Conservation (phyloP, 2,329 filamentous ascomycete genomes). For the Pyrenochaeta sp. region DNA sequence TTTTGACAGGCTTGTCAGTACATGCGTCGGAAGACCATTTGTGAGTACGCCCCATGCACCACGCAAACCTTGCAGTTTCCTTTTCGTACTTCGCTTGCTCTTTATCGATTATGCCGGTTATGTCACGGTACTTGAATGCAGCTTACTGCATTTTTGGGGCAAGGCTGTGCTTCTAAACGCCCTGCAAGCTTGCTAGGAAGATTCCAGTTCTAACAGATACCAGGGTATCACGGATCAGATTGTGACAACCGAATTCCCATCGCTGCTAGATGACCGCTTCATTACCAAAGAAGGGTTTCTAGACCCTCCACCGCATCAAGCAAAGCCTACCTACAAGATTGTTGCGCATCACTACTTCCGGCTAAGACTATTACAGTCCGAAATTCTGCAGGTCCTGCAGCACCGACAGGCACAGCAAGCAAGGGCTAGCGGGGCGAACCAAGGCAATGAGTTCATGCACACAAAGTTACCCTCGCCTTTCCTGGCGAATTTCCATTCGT, state of each 20-base stretch:
- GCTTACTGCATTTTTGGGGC: not conserved
- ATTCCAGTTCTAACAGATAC: slow-evolving; percentile 20
- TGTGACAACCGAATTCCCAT: slow-evolving; percentile 94
- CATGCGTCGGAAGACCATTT: slow-evolving; percentile 90
- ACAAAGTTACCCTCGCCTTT: slow-evolving; percentile 84
- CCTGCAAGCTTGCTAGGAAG: not conserved
- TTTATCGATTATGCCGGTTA: not conserved
- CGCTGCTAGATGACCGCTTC: slow-evolving; percentile 83
- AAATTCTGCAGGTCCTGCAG: slow-evolving; percentile 92
- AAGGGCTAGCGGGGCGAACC: slow-evolving; percentile 69
- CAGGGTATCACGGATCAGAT: slow-evolving; percentile 87
- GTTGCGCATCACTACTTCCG: slow-evolving; percentile 93
- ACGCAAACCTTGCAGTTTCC: no score
- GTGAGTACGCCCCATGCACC: no score
- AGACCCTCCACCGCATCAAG: slow-evolving; percentile 63
- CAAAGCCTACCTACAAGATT: slow-evolving; percentile 82
- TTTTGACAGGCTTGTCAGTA: slow-evolving; percentile 91
- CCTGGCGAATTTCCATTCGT: slow-evolving; percentile 81
- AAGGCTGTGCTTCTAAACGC: not conserved
- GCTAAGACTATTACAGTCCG: slow-evolving; percentile 85
- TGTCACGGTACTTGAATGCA: not conserved
- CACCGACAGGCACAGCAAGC: slow-evolving; percentile 87
- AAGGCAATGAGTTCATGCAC: slow-evolving; percentile 75
- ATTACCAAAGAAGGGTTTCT: slow-evolving; percentile 82
- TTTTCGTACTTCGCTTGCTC: slow-evolving; percentile 1